These are phyloP conservation scores for Candida succiphila DNA, from an alignment of 805 yeast genomes.

Conservation along the genomic window DNA sequence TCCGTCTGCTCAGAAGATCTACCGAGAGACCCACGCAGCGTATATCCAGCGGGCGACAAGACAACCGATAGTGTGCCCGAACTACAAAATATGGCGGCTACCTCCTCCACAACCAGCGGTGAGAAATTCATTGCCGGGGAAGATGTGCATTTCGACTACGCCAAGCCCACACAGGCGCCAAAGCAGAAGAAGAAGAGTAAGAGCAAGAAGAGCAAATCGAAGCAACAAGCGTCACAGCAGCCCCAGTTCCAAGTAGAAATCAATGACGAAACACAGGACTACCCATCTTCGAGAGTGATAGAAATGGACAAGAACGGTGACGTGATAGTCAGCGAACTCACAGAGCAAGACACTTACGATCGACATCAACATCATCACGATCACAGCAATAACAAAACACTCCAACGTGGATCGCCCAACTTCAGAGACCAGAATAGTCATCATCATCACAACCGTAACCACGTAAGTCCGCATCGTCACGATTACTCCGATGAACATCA, in stretches of 20 bases:
- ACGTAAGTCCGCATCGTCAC: not conserved
- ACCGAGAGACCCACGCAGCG: no score
- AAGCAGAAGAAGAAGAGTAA: slow-evolving; percentile 10
- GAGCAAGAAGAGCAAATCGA: slow-evolving; percentile 3
- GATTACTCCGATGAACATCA: slow-evolving; percentile 1
- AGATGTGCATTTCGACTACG: slow-evolving; percentile 21
- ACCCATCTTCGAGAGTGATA: slow-evolving; percentile 64
- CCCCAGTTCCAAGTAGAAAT: slow-evolving; percentile 31
- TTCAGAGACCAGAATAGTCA: slow-evolving; percentile 12
- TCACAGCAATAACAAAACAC: slow-evolving; percentile 6
- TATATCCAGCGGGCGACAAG: no score
- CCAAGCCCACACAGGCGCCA: slow-evolving; percentile 3
- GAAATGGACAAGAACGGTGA: slow-evolving; percentile 64
- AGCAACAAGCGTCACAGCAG: not conserved
- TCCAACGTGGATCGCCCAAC: slow-evolving; percentile 6
- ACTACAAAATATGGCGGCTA: no score
- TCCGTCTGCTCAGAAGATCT: no score
- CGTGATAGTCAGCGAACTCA: slow-evolving; percentile 55
- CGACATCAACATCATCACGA: slow-evolving; percentile 9
- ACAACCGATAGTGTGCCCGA: no score
- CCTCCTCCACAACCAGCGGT: no score
- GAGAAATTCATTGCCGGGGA: slow-evolving; percentile 18
- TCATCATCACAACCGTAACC: not conserved
- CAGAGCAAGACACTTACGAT: slow-evolving; percentile 8
- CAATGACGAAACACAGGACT: slow-evolving; percentile 48